phyloP scores from a whole-genome alignment of 139 green algal species.

The Pedinophyceae sp. region DNA sequence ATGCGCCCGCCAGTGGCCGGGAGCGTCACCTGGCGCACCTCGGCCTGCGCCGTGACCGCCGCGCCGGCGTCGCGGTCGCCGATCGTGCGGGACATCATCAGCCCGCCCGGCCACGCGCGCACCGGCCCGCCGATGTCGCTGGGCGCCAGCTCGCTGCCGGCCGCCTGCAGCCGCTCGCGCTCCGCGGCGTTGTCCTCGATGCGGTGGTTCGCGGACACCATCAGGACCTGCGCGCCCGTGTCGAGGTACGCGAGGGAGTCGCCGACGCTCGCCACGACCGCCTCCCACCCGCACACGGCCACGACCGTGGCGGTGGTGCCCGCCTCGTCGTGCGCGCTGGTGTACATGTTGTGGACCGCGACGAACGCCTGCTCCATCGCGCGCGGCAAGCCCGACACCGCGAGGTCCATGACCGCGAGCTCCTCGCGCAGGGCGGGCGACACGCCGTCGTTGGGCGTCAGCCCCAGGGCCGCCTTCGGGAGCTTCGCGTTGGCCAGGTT shows the following conservation, averaged over 20 bases:
- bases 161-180: constrained; percentile 31
- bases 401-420: no score
- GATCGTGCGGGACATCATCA: constrained; percentile 70
- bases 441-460: no score
- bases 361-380: no score
- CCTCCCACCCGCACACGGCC: constrained; percentile 1
- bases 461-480: background rate
- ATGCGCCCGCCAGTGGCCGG: constrained; percentile 55
- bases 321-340: no score
- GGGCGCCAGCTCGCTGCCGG: constrained; percentile 33
- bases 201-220: constrained; percentile 18
- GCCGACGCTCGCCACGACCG: constrained; percentile 35
- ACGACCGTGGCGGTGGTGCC: constrained; percentile 4
- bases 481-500: background rate
- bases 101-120: constrained; percentile 75
- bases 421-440: no score
- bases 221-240: constrained; percentile 48
- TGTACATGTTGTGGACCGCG: no score
- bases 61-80: constrained; percentile 45
- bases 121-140: constrained; percentile 31
- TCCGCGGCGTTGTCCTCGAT: constrained; percentile 50
- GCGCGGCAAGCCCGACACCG: no score
- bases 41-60: constrained; percentile 24
- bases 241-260: constrained; percentile 43
- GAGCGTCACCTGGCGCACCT: constrained; percentile 49